These are phyloP conservation scores for Linnemannia hyalina DNA, from an alignment of 192 early-diverging fungal species.

Conservation along the genomic window DNA sequence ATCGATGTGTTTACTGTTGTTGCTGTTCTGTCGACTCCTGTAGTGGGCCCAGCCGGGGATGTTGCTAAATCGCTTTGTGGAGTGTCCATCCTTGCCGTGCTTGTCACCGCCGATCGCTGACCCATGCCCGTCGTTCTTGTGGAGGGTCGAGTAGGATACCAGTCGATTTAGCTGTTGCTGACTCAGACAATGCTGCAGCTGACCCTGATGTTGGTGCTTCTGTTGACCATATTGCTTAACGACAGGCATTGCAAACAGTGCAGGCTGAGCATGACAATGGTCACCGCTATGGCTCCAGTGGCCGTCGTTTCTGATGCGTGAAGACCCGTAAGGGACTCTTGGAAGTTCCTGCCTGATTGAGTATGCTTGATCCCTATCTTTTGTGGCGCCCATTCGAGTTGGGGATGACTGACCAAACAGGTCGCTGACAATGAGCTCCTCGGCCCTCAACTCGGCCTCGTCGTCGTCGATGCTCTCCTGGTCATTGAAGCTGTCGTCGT, in stretches of 20 bases:
- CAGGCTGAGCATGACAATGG: neutral
- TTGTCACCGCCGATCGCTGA: slow-evolving; percentile 1
- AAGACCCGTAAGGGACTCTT: neutral
- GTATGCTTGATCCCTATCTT: neutral
- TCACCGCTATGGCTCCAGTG: neutral
- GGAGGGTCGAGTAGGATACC: slow-evolving; percentile 22
- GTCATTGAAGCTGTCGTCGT: slow-evolving; percentile 31
- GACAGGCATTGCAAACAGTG: neutral
- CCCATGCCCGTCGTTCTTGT: slow-evolving; percentile 1
- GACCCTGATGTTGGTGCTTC: no score
- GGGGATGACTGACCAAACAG: slow-evolving; percentile 23
- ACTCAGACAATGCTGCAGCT: neutral
- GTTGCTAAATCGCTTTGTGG: neutral
- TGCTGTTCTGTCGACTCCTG: slow-evolving; percentile 31
- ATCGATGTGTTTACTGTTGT: slow-evolving; percentile 15
- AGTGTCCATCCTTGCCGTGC: neutral
- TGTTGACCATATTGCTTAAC: neutral
- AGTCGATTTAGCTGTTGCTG: slow-evolving; percentile 24
- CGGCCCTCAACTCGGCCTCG: slow-evolving; percentile 43
- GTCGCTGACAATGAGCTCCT: slow-evolving; percentile 37
- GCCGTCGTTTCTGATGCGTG: neutral
- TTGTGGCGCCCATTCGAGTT: neutral
- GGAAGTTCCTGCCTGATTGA: neutral
- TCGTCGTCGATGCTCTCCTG: slow-evolving; percentile 48
- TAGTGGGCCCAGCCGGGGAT: slow-evolving; percentile 30